Percentiles rank a stretch among this genome's conserved stretches.
phyloP scores from a whole-genome alignment of 2,329 filamentous ascomycete species.

The Alternaria consortialis region DNA sequence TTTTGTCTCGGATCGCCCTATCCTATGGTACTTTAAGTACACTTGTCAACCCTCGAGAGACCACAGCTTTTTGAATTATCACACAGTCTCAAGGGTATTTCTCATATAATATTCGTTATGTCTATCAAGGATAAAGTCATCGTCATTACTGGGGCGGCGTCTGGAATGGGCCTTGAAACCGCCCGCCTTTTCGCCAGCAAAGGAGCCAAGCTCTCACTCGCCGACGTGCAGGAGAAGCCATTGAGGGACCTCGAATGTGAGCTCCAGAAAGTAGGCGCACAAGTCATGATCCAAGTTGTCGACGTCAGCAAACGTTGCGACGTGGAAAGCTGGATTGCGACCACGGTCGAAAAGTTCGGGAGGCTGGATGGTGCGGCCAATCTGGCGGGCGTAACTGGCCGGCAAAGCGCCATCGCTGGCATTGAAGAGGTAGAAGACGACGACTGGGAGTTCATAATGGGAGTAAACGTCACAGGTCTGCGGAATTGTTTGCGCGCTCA shows the following conservation, averaged over 20 bases:
- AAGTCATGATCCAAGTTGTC: constrained; percentile 53
- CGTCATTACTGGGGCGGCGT: constrained; percentile 44
- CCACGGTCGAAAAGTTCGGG: constrained; percentile 58
- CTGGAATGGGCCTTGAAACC: constrained; percentile 44
- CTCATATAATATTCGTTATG: constrained; percentile 10
- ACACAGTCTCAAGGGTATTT: background rate
- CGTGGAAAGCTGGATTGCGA: constrained; percentile 63
- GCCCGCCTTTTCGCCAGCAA: constrained; percentile 36
- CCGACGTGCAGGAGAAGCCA: constrained; percentile 41
- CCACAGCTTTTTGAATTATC: background rate
- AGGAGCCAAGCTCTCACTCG: constrained; percentile 45
- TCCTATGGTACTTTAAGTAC: background rate
- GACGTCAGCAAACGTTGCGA: constrained; percentile 59
- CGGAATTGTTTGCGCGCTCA: constrained; percentile 53
- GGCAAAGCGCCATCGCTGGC: constrained; percentile 27
- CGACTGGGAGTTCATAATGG: constrained; percentile 53
- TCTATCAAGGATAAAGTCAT: constrained; percentile 43
- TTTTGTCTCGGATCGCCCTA: background rate
- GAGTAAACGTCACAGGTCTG: constrained; percentile 51
- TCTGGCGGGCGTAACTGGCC: constrained; percentile 56
- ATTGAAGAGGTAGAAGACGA: constrained; percentile 47
- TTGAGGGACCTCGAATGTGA: constrained; percentile 33
- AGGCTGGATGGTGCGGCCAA: constrained; percentile 53
- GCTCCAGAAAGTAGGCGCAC: constrained; percentile 23
- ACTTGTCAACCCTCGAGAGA: background rate